phyloP scores from a whole-genome alignment of 2,329 filamentous ascomycete genomes.

The Fusarium illudens region DNA sequence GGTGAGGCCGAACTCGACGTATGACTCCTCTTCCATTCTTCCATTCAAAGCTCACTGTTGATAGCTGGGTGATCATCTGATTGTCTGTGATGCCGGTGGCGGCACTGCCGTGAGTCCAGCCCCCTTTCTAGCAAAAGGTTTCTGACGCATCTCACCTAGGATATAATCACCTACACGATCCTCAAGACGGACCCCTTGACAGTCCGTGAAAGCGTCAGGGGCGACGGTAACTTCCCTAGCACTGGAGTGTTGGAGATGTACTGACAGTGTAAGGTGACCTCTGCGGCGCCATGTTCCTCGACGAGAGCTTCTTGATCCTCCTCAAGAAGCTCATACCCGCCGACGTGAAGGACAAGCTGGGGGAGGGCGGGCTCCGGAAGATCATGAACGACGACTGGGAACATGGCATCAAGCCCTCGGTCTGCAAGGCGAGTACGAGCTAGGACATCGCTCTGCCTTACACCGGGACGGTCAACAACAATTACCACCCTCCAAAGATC shows the following conservation, averaged over 20 bases:
- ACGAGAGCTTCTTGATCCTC: conserved; percentile 46
- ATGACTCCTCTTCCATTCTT: not conserved
- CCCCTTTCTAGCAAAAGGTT: not conserved
- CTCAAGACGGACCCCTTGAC: conserved; percentile 36
- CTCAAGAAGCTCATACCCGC: conserved; percentile 40
- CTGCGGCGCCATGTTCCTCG: conserved; percentile 54
- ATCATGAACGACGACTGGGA: conserved; percentile 44
- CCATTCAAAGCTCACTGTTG: not conserved
- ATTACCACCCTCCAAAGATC: conserved; percentile 1
- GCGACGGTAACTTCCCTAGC: conserved; percentile 43
- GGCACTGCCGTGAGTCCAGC: conserved; percentile 47
- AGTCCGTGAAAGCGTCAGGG: conserved; percentile 50
- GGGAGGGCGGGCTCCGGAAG: not conserved
- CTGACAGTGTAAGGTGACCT: conserved; percentile 44
- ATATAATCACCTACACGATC: conserved; percentile 53
- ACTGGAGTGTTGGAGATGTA: not conserved
- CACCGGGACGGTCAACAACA: not conserved
- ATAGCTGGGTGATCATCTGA: conserved; percentile 39
- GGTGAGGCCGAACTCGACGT: conserved; percentile 37
- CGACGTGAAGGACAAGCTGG: conserved; percentile 16
- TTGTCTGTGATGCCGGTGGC: conserved; percentile 51
- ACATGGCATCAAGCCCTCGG: conserved; percentile 42
- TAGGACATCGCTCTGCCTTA: conserved; percentile 21
- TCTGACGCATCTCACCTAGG: conserved; percentile 36
- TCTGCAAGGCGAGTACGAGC: conserved; percentile 13